Base-by-base conservation (phyloP, 768 basidiomycete genomes). In the Leccinum variicolor region DNA sequence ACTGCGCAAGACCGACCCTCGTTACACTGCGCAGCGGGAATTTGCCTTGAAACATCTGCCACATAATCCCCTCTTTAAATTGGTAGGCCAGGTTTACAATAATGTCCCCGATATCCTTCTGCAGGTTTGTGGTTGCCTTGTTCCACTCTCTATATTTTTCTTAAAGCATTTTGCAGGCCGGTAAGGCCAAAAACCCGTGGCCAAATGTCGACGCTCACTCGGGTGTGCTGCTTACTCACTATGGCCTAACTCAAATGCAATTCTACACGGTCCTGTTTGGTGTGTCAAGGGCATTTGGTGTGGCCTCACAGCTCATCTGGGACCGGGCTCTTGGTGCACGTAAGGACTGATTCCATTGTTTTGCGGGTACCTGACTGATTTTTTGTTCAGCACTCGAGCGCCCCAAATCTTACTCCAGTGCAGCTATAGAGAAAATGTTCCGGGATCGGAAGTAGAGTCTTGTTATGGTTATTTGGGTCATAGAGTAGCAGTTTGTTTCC, bases 121-220 rank as follows among this genome's bases (percentile, higher is more conserved):
- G 53, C 86, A 92, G 80, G 85, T 90, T 68, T 57, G 53, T 53
- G 62, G 58, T 49, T 43, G 7, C 23, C 29, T 25, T 3, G 19
- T 13, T 54, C 3, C 1, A 25, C 26, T 41, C 17, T 39, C 17
- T 39, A 60, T 60, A 52, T 9, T 19, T 36, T 26, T 50, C 14
- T 45, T 19, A 52, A 17, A 47, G 6, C 19, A 13, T 36, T 1
- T 31, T 63, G 61, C 62, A 89, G 87, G 90, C 91, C 64, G 91
- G 91, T 64, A 93, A 93, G 74, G 91, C 90, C 17, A 93, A 92
- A 83, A 93, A 93, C 79, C 91, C 91, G 2, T 93, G 90, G 90
- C 95, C 95, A 47, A 98, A 98, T 73, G 95, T 98, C 56, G 95
- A 98, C 73, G 93, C 95, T 51, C 94, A 96, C 79, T 98, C 96